Evolutionary conservation across 2,329 filamentous ascomycete species (phyloP).

Genomic region (Aspergillus arachidicola): DNA sequence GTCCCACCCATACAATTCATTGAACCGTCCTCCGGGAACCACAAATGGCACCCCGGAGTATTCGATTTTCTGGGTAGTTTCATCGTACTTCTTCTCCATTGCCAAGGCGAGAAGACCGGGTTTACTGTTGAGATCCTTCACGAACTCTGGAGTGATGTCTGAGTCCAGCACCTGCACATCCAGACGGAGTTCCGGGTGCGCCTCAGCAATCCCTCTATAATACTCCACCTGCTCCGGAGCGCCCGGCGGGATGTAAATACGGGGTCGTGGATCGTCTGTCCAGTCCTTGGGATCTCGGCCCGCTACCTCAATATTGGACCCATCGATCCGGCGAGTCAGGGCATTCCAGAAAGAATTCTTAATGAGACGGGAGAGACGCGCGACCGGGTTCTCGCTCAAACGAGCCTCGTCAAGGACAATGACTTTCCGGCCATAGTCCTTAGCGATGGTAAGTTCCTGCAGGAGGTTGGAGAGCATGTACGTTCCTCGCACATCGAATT

Average conservation of each 20-base stretch:
- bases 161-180: constrained; percentile 77
- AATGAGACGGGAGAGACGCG: constrained; percentile 82
- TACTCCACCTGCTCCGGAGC: constrained; percentile 88
- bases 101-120: constrained; percentile 88
- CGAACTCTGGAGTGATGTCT: constrained; percentile 76
- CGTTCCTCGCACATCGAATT: constrained; percentile 88
- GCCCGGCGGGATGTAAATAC: constrained; percentile 85
- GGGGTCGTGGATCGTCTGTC: constrained; percentile 83
- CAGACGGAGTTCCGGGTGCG: constrained; percentile 79
- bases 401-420: constrained; percentile 90
- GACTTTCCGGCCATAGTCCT: constrained; percentile 85
- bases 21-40: constrained; percentile 96
- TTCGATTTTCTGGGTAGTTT: constrained; percentile 68
- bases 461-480: constrained; percentile 97
- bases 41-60: constrained; percentile 86
- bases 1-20: constrained; percentile 98
- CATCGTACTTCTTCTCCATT: constrained; percentile 75
- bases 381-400: constrained; percentile 92
- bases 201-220: constrained; percentile 76
- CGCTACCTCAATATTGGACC: constrained; percentile 74
- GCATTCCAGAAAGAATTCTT: constrained; percentile 91
- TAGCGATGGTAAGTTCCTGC: constrained; percentile 89
- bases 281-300: constrained; percentile 93
- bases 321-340: constrained; percentile 86
- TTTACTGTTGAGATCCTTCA: constrained; percentile 80